phyloP scores from a whole-genome alignment of 805 yeast species.

The Zygoascus flipseniorum region DNA sequence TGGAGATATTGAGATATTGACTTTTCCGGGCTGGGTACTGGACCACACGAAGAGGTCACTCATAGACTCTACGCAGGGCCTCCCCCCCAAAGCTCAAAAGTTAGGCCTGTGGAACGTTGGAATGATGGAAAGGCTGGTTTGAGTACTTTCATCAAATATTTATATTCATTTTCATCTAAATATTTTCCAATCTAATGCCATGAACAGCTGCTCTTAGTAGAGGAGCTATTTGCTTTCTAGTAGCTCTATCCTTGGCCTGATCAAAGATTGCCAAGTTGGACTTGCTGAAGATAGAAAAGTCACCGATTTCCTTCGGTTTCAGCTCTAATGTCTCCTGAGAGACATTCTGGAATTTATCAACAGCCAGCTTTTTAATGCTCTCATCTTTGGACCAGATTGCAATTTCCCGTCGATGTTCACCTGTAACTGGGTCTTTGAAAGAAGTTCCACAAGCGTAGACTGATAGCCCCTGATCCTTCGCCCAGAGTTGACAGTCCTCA shows the following conservation, averaged over 20 bases:
- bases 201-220: slow-evolving; percentile 24
- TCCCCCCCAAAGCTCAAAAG: slow-evolving; percentile 29
- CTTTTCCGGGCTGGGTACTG: slow-evolving; percentile 28
- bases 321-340: slow-evolving; percentile 24
- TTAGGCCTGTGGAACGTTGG: slow-evolving; percentile 27
- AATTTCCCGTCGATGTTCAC: slow-evolving; percentile 38
- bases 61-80: slow-evolving; percentile 18
- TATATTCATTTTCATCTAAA: neutral
- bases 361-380: slow-evolving; percentile 16
- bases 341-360: slow-evolving; percentile 10
- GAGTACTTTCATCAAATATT: neutral
- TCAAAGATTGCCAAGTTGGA: slow-evolving; percentile 20
- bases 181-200: slow-evolving; percentile 3
- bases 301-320: slow-evolving; percentile 4
- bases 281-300: neutral
- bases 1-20: slow-evolving; percentile 35
- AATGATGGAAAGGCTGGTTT: slow-evolving; percentile 15
- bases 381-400: slow-evolving; percentile 22
- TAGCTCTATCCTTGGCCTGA: slow-evolving; percentile 53
- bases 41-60: slow-evolving; percentile 27
- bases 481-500: slow-evolving; percentile 25
- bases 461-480: slow-evolving; percentile 30
- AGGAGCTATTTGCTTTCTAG: slow-evolving; percentile 87
- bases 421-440: slow-evolving; percentile 23
- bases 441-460: slow-evolving; percentile 43